phyloP scores from a whole-genome alignment of 2,329 filamentous ascomycete genomes.

The Sclerotinia minor region DNA sequence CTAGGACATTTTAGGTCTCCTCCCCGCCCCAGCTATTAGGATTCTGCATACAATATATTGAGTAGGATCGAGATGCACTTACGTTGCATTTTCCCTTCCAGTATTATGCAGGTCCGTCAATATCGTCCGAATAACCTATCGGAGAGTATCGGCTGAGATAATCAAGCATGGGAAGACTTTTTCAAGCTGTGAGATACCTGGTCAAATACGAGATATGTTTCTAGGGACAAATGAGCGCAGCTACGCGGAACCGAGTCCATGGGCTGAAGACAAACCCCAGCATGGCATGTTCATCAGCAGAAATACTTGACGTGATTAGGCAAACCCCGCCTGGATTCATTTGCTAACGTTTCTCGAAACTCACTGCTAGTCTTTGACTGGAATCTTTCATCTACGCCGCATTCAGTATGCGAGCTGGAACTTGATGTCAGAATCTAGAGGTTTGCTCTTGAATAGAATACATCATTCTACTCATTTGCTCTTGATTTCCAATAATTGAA shows the following conservation, averaged over 20 bases:
- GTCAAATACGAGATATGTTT: slow-evolving; percentile 15
- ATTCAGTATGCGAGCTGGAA: slow-evolving; percentile 3
- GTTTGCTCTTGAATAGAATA: neutral
- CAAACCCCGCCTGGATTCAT: neutral
- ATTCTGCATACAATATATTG: slow-evolving; percentile 1
- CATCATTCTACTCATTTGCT: neutral
- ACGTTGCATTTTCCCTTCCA: slow-evolving; percentile 16
- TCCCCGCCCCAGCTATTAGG: neutral
- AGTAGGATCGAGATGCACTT: slow-evolving; percentile 14
- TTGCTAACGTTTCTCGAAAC: neutral
- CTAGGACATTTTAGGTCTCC: neutral
- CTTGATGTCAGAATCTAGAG: neutral
- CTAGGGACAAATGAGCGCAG: neutral
- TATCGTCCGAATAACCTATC: slow-evolving; percentile 7
- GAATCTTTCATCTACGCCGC: neutral
- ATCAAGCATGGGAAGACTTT: neutral
- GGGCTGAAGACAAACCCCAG: slow-evolving; percentile 10
- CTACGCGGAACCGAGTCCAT: slow-evolving; percentile 16
- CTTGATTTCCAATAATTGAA: neutral
- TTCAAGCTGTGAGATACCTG: neutral
- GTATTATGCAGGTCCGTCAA: slow-evolving; percentile 17
- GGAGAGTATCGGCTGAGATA: slow-evolving; percentile 1
- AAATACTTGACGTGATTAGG: neutral
- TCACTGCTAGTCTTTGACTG: neutral
- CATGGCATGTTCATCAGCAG: slow-evolving; percentile 2